Conservation (phyloP, 1,284 basidiomycete species). For the Boletus mariae region DNA sequence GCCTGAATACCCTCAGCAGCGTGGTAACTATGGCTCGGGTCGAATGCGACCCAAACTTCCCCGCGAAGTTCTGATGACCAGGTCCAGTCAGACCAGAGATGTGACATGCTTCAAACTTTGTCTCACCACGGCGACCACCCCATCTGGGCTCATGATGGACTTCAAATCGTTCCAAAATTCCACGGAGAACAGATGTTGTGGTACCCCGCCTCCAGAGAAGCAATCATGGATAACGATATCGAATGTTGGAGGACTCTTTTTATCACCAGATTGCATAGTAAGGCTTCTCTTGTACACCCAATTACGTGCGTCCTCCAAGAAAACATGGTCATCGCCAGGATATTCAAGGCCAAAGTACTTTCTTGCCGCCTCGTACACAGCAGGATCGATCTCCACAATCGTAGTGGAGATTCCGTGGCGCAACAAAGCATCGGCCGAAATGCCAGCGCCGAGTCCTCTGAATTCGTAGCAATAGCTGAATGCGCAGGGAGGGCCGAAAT, state of each 20-base stretch:
- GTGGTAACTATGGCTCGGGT: conserved; percentile 69
- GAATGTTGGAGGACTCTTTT: conserved; percentile 40
- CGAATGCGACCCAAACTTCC: conserved; percentile 58
- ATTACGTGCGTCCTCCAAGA: conserved; percentile 70
- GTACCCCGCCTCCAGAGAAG: conserved; percentile 86
- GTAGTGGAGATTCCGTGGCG: conserved; percentile 67
- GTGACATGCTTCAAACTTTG: not conserved
- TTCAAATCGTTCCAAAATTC: conserved; percentile 80
- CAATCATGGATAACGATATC: conserved; percentile 87
- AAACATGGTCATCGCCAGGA: conserved; percentile 52
- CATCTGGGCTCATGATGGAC: conserved; percentile 62
- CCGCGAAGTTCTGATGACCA: conserved; percentile 66
- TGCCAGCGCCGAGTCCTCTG: conserved; percentile 84
- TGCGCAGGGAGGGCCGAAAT: not conserved
- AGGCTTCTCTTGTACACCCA: conserved; percentile 52
- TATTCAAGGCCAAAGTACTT: conserved; percentile 75
- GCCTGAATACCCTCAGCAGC: conserved; percentile 59
- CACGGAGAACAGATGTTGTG: conserved; percentile 74
- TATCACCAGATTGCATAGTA: conserved; percentile 30
- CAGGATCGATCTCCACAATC: conserved; percentile 83
- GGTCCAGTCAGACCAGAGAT: conserved; percentile 19
- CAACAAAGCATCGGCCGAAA: conserved; percentile 70
- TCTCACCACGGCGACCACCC: conserved; percentile 77
- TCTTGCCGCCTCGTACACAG: conserved; percentile 79
- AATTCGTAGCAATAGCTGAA: conserved; percentile 8